Base-by-base conservation (phyloP, 2,329 filamentous ascomycete species). In the Colletotrichum truncatum region DNA sequence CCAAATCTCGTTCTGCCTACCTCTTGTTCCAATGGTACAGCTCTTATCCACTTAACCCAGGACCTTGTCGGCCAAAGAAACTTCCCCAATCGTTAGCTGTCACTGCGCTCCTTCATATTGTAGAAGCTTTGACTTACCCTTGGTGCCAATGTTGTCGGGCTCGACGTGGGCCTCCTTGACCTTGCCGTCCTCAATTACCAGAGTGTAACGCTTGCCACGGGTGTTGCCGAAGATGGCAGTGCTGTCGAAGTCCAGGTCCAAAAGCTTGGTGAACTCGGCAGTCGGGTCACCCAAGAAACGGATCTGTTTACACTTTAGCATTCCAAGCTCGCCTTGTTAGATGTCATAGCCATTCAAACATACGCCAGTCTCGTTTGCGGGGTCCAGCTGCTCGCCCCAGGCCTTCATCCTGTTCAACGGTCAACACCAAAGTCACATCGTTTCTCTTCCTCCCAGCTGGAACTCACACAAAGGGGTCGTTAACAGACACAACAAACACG, bases 391-490 rank as follows among this genome's bases (percentile, higher is more conserved):
- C 68, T 91, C 87, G 48, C 82, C 89, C 94, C 94, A 98, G 5
- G 94, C 94, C 80, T 97, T 97, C 87, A 94, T 97, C 46, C 93
- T 96, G 46, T 45, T n/a, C 64, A 28, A 8, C 12, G 14, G 34
- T 62, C 38, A 65, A 30, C 45, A 41, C 46, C 30, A 72, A 12
- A 69, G 56, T 36, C 54, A 54, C 16, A 30, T 53, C 25, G 6
- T 21, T n/a, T 8, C 34, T n/a, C n/a, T 2, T 26, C 25, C 38
- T 10, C 3, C 21, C 3, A 9, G 6, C 11, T n/a, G 12, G 28
- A 30, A 81, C 92, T 80, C 84, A 97, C 92, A 97, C 94, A 77
- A 98, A 98, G 18, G 94, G 88, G 77, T 98, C 95, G 76, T 98
- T 98, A 75, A 98, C 94, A 14, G 92, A 90, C 61, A 98, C 89